Conservation (phyloP, 148 eudicot species). For the Camellia granthamiana region DNA sequence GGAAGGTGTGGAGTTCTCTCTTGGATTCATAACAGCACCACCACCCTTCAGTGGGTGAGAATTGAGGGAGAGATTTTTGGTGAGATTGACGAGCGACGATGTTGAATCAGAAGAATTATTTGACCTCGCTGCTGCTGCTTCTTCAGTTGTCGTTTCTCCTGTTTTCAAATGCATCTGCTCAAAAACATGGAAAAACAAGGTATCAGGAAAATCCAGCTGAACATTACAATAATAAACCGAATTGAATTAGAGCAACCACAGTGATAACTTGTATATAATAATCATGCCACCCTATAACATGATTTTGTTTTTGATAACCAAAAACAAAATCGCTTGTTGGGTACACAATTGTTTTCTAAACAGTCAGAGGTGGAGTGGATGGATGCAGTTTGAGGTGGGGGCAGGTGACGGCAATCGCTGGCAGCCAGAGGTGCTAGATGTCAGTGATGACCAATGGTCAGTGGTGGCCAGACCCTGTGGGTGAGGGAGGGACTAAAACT, state of each 20-base stretch:
- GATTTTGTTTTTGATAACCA: too few relatives aligned
- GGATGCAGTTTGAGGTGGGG: too few relatives aligned
- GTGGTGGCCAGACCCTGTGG: too few relatives aligned
- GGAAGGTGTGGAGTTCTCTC: slow-evolving; percentile 15
- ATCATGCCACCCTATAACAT: too few relatives aligned
- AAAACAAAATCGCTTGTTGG: too few relatives aligned
- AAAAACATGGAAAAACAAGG: neutral
- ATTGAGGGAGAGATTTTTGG: slow-evolving; percentile 57
- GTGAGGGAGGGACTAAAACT: too few relatives aligned
- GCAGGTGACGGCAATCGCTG: too few relatives aligned
- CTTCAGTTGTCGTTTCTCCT: slow-evolving; percentile 28
- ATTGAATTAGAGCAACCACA: neutral
- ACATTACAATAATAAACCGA: neutral
- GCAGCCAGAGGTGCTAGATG: too few relatives aligned
- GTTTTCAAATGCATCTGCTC: slow-evolving; percentile 32
- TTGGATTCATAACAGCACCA: slow-evolving; percentile 11
- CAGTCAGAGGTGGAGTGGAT: too few relatives aligned
- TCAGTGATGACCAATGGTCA: too few relatives aligned
- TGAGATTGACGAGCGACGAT: slow-evolving; percentile 45
- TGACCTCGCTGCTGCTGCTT: slow-evolving; percentile 18
- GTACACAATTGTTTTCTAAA: too few relatives aligned
- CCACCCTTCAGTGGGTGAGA: slow-evolving; percentile 22
- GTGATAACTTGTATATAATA: too few relatives aligned
- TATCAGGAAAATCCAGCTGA: neutral
- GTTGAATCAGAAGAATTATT: slow-evolving; percentile 28